phyloP scores from a whole-genome alignment of 176 grass and related monocot species.

The Eleusine indica region DNA sequence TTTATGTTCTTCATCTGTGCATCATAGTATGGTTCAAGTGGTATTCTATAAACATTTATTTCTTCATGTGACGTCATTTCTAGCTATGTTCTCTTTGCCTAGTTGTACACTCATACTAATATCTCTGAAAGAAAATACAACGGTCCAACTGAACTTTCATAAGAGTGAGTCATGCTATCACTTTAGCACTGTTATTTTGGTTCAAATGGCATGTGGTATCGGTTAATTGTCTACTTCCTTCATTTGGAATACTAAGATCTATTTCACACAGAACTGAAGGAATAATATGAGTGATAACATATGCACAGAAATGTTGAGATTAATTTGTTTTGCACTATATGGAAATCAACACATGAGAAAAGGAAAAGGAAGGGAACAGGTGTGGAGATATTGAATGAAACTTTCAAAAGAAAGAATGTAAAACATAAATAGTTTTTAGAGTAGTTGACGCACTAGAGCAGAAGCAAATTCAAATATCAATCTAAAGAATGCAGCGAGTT shows the following conservation, averaged over 20 bases:
- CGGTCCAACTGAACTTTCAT: not conserved
- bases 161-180: not conserved
- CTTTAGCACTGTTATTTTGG: constrained; percentile 19
- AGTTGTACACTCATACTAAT: not conserved
- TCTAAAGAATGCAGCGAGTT: constrained; percentile 35
- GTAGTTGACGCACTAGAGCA: constrained; percentile 5
- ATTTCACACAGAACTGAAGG: not conserved
- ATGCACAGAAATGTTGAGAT: not conserved
- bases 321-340: constrained; percentile 7
- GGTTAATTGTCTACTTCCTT: not conserved
- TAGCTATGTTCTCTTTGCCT: not conserved
- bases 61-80: not conserved
- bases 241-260: constrained; percentile 1
- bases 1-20: not conserved
- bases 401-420: not conserved
- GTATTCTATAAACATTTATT: not conserved
- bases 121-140: not conserved
- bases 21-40: too few relatives aligned
- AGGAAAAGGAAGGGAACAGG: not conserved
- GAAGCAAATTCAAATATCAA: constrained; percentile 32
- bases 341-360: not conserved
- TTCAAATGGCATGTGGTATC: not conserved
- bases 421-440: not conserved
- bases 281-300: constrained; percentile 9
- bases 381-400: not conserved